phyloP scores from a whole-genome alignment of 140 eudicot genomes.

The Ambrosia hybrid region DNA sequence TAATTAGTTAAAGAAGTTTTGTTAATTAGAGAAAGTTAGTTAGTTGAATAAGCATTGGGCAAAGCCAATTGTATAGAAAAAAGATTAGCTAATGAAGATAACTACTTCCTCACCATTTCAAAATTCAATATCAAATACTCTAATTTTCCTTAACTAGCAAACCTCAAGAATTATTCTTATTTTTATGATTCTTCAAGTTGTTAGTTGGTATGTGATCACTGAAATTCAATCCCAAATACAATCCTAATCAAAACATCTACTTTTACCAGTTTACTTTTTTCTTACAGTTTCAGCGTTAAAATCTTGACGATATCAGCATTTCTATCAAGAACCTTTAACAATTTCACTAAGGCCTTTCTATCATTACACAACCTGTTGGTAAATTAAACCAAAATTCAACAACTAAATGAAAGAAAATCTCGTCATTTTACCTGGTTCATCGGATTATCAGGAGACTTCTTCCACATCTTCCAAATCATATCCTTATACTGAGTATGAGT shows the following conservation, averaged over 20 bases:
- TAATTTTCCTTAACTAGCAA: neutral
- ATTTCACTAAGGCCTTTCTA: neutral
- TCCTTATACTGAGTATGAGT: slow-evolving; percentile 96
- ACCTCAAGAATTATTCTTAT: neutral
- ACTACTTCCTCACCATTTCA: too few relatives aligned
- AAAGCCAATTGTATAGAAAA: too few relatives aligned
- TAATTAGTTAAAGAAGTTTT: too few relatives aligned
- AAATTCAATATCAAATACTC: too few relatives aligned
- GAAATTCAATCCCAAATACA: neutral
- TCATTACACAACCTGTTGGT: too few relatives aligned
- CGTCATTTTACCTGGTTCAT: slow-evolving; percentile 66
- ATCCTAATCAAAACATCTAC: neutral
- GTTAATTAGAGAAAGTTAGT: too few relatives aligned
- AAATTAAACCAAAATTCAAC: neutral
- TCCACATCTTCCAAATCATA: slow-evolving; percentile 97
- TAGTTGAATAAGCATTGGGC: too few relatives aligned
- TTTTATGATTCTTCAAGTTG: neutral
- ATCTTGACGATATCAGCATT: neutral
- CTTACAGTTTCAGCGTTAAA: neutral
- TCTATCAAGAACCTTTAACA: neutral
- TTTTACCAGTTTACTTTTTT: neutral
- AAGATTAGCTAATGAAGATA: too few relatives aligned
- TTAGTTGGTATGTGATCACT: neutral
- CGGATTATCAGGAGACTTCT: slow-evolving; percentile 97
- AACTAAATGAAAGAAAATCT: neutral